A percentile compares a stretch with the other conserved stretches of the same genome.
Conservation (phyloP, 176 grass and related monocot genomes). For the Cenchrus purpureus region DNA sequence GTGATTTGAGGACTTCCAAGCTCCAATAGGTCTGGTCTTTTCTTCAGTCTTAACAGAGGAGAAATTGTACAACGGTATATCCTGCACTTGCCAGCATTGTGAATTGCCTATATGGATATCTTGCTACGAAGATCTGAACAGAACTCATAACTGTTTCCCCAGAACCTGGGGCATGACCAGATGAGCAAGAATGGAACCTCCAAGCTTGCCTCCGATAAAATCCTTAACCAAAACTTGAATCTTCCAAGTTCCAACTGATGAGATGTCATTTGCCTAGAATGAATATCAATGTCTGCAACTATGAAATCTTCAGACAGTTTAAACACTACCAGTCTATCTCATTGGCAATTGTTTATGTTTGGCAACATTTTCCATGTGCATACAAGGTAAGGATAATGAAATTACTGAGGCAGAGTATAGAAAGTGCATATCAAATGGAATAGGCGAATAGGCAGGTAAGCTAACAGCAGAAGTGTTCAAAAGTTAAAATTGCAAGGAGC, state of each 20-base stretch:
- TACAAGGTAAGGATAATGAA: neutral
- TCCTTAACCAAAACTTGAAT: slow-evolving; percentile 92
- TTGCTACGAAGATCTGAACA: slow-evolving; percentile 92
- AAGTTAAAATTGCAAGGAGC: neutral
- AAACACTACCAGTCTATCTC: slow-evolving; percentile 50
- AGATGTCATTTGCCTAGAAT: slow-evolving; percentile 87
- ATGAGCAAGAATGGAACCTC: slow-evolving; percentile 71
- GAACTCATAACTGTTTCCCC: slow-evolving; percentile 96
- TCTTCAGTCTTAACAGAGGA: slow-evolving; percentile 78
- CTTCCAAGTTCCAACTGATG: slow-evolving; percentile 76
- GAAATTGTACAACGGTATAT: slow-evolving; percentile 82
- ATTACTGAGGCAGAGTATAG: neutral
- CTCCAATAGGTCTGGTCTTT: slow-evolving; percentile 70
- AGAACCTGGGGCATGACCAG: slow-evolving; percentile 57
- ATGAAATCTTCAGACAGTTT: slow-evolving; percentile 72
- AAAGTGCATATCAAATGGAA: slow-evolving; percentile 8
- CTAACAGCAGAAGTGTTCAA: neutral
- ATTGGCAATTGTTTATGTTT: neutral
- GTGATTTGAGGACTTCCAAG: slow-evolving; percentile 46
- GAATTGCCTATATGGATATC: slow-evolving; percentile 76
- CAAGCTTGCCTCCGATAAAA: slow-evolving; percentile 68
- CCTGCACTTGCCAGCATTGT: slow-evolving; percentile 80
- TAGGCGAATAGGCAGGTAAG: neutral
- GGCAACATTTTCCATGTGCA: neutral
- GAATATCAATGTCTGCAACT: slow-evolving; percentile 66